Conservation (phyloP, 2,329 filamentous ascomycete species). For the Aspergillus sp. region DNA sequence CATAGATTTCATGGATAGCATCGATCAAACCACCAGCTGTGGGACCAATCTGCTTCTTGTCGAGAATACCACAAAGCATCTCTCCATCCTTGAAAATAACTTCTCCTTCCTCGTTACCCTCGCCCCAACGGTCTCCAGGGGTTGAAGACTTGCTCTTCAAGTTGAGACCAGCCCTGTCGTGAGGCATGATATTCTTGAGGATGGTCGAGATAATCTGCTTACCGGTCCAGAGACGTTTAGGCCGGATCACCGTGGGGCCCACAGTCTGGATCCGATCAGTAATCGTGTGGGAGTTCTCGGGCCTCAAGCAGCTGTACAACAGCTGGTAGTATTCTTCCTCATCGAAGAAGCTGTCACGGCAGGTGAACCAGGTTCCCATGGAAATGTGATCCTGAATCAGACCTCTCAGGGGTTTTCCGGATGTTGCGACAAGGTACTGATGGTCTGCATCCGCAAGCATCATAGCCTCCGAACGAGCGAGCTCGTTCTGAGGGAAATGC, state of each 20-base stretch:
- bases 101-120: constrained; percentile 68
- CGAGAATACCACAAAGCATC: constrained; percentile 84
- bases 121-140: constrained; percentile 75
- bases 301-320: constrained; percentile 85
- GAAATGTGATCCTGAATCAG: constrained; percentile 98
- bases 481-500: constrained; percentile 97
- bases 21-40: constrained; percentile 85
- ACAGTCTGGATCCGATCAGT: constrained; percentile 80
- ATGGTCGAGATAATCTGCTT: constrained; percentile 95
- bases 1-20: constrained; percentile 89
- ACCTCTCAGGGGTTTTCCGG: constrained; percentile 89
- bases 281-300: constrained; percentile 85
- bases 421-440: constrained; percentile 91
- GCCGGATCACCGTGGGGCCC: constrained; percentile 78
- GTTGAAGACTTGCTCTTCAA: constrained; percentile 79
- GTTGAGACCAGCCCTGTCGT: constrained; percentile 72
- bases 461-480: constrained; percentile 88
- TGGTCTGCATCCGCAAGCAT: constrained; percentile 95
- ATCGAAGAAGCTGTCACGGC: constrained; percentile 86
- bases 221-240: constrained; percentile 82
- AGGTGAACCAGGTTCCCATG: constrained; percentile 87
- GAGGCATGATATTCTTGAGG: constrained; percentile 84
- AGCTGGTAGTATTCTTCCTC: constrained; percentile 88
- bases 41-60: constrained; percentile 93
- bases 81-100: constrained; percentile 87